Evolutionary conservation across 192 early-diverging fungal genomes (phyloP), one percentile per base, ranked within the genome.

Genomic region (Umbelopsis sp.): DNA sequence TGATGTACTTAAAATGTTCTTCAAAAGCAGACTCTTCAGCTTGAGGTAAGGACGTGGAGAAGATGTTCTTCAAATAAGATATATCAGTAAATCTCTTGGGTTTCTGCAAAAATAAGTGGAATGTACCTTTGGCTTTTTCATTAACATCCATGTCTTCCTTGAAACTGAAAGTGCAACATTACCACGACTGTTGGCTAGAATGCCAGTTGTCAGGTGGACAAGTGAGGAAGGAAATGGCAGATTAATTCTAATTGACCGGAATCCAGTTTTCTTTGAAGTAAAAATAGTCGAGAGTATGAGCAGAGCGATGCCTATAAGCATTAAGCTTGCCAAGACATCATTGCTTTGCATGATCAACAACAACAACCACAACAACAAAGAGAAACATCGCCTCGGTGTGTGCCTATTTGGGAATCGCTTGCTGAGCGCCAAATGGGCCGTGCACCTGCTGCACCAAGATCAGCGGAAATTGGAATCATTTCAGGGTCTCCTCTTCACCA

Each of bases 1-100:
- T 82, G 21, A 86, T 68, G 56, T 88, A 88, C 66, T 85, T 86
- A 67, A 88, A 88, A 0, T 84, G 81, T 56, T 88, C 87, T 69
- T 88, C 87, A 65, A 86, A 88, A 24, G 73, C 74, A 49, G 76
- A 75, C 72, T 88, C 83, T 68, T 88, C 85, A 14, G 68, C 45
- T 49, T 77, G 70, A 1, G 86, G 74, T 9, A 86, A 65, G 20
- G 86, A 81, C 12, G 79, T 68, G 24, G 79, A 74, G n/a, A 84
- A 74, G 2, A 79, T 68, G 36, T 76, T 75, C 86, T 85, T 70
- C 11, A 69, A 49, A 25, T 31, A 26, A 54, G 1, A 2, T 16
- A 1, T 32, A 32, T 29, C 12, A 29, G 29, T 36, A 17, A 14
- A 6, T 20, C 56, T 34, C 17, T 62, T 0, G 31, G 0, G 16